Evolutionary conservation across 2,329 filamentous ascomycete species (phyloP), one percentile per base, ranked within the genome.

Genomic region (Trichoderma arundinaceum): DNA sequence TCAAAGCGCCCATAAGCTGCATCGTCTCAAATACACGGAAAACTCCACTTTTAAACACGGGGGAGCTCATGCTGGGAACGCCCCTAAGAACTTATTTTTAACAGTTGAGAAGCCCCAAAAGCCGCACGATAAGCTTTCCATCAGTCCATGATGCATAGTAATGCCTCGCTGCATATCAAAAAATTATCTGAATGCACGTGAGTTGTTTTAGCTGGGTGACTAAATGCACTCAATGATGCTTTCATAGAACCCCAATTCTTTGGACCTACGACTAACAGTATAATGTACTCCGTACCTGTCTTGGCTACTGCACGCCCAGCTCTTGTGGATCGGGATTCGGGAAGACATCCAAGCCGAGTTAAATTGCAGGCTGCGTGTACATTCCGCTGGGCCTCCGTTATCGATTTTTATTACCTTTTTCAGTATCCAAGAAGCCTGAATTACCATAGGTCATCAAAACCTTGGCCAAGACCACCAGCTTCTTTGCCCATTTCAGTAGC

Each of bases 261-360:
- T 39, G 33, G 8, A 7, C 41, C 41, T 17, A 44, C 41, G 8
- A 43, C 39, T 43, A 15, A 43, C n/a, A n/a, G n/a, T 33, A 44
- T 44, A 13, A 41, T 4, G 39, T 43, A 43, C 7, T 43, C n/a
- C n/a, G 41, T 12, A 43, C 13, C 4, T 43, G 8, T n/a, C 3
- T 5, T 15, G 7, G n/a, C 10, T n/a, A 4, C 43, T 7, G 10
- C 15, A 10, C 17, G 6, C n/a, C 13, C 5, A 41, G n/a, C 35
- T 35, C 41, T 28, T 22, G 12, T 7, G 19, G 59, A 15, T 17
- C 59, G 59, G 59, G 59, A 63, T 63, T 63, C 59, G 59, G 59
- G 28, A 17, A 19, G 39, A 63, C 1, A 1, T 63, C 39, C 13
- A 28, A 63, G 17, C 59, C 59, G 59, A 63, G 28, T 38, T 17